A percentile compares a stretch with the other conserved stretches of the same genome.
Evolutionary conservation across 176 grass and related monocot species (phyloP).

Genomic region (Rhynchospora tenuis): DNA sequence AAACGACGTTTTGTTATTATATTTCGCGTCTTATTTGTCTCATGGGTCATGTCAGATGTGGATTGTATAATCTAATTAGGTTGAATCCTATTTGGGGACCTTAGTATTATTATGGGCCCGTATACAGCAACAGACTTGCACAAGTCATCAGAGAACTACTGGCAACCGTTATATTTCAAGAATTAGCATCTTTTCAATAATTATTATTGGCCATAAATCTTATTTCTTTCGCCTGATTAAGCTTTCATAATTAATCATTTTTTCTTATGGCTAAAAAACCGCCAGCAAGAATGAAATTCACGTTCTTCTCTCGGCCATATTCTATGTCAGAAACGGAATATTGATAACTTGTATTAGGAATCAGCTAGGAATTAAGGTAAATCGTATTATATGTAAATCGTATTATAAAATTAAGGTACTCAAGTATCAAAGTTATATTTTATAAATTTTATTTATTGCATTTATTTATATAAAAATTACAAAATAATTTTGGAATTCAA

Average conservation of each 20-base stretch:
- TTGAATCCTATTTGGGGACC: background rate
- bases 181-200: background rate
- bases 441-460: too few relatives aligned
- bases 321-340: background rate
- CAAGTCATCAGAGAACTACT: background rate
- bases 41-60: background rate
- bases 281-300: background rate
- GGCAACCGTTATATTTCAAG: background rate
- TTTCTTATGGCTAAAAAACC: background rate
- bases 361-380: too few relatives aligned
- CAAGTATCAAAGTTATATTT: too few relatives aligned
- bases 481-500: too few relatives aligned
- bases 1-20: background rate
- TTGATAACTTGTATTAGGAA: background rate
- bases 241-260: background rate
- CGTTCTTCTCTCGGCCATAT: background rate
- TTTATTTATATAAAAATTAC: too few relatives aligned
- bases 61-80: background rate
- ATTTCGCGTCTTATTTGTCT: background rate
- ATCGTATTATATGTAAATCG: too few relatives aligned
- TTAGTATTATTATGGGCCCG: background rate
- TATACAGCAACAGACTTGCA: background rate
- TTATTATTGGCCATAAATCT: background rate
- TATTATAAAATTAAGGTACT: too few relatives aligned
- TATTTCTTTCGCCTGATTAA: background rate